These are phyloP conservation scores for Piromyces finnis DNA, from an alignment of 192 early-diverging fungal species.

Conservation along the genomic window DNA sequence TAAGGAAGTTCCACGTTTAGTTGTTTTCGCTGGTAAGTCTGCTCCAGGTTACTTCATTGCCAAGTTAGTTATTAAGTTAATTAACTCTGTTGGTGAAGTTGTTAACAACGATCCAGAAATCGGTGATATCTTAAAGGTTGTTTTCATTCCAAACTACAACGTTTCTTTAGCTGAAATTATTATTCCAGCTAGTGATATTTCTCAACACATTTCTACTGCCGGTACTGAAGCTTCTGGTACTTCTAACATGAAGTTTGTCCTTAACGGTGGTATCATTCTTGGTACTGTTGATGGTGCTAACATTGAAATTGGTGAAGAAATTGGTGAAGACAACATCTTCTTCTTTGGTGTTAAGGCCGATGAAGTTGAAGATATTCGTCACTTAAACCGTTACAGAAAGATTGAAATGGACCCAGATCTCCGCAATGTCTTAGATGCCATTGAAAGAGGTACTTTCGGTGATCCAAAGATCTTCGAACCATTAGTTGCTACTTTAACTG, in stretches of 20 bases:
- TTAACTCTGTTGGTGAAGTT: conserved; percentile 78
- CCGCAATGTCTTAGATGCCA: conserved; percentile 58
- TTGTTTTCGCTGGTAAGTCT: conserved; percentile 92
- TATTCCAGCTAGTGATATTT: conserved; percentile 94
- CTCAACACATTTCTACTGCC: conserved; percentile 98
- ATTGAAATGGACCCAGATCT: conserved; percentile 62
- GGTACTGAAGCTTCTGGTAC: conserved; percentile 98
- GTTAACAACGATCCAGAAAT: conserved; percentile 76
- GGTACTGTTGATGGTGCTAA: conserved; percentile 97
- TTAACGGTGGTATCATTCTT: conserved; percentile 94
- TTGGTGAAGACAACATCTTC: conserved; percentile 95
- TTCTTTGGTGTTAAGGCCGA: conserved; percentile 84
- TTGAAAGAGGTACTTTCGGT: conserved; percentile 67
- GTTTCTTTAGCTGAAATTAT: conserved; percentile 75
- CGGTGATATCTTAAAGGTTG: conserved; percentile 55
- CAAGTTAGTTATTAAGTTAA: conserved; percentile 97
- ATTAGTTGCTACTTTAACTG: conserved; percentile 58
- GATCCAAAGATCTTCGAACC: conserved; percentile 59
- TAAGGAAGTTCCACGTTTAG: conserved; percentile 61
- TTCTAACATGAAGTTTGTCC: conserved; percentile 99
- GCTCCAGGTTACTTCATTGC: conserved; percentile 98
- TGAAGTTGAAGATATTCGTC: conserved; percentile 86
- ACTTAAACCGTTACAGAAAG: conserved; percentile 68
- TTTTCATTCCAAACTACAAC: conserved; percentile 97
- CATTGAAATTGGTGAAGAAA: conserved; percentile 94